These are phyloP conservation scores for Ogataea ramenticola DNA, from an alignment of 805 yeast species.

Conservation along the genomic window DNA sequence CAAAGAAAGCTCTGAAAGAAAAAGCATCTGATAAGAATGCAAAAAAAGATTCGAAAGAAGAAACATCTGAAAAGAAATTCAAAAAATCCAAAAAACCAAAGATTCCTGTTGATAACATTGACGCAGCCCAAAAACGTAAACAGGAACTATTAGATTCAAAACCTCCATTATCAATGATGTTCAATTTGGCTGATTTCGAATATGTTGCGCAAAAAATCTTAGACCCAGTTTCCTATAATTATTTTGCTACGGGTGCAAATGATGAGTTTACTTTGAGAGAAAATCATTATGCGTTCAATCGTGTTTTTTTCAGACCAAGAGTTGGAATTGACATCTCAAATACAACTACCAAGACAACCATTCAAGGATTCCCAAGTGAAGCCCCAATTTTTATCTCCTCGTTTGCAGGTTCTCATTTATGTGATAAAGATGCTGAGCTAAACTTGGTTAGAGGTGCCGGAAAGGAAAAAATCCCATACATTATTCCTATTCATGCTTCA, in stretches of 20 bases:
- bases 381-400: constrained; percentile 89
- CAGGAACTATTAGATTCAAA: constrained; percentile 32
- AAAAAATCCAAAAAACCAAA: too few relatives aligned
- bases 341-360: constrained; percentile 53
- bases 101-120: not conserved
- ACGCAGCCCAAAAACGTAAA: constrained; percentile 20
- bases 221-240: constrained; percentile 76
- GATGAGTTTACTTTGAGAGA: constrained; percentile 84
- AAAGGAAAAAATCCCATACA: constrained; percentile 56
- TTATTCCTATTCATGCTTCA: constrained; percentile 83
- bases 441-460: constrained; percentile 72
- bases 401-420: constrained; percentile 79
- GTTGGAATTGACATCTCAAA: constrained; percentile 66
- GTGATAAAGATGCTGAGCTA: constrained; percentile 81
- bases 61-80: constrained; percentile 18
- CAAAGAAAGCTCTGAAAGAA: not conserved
- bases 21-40: not conserved
- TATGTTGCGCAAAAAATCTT: constrained; percentile 70
- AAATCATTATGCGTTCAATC: constrained; percentile 78
- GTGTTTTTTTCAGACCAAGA: constrained; percentile 79
- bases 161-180: constrained; percentile 63
- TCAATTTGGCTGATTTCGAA: constrained; percentile 80
- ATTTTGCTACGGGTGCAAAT: constrained; percentile 80
- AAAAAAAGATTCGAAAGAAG: constrained; percentile 1
- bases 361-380: constrained; percentile 57